Base-by-base conservation (phyloP, 2,329 filamentous ascomycete species). In the Colletotrichum acutatum region DNA sequence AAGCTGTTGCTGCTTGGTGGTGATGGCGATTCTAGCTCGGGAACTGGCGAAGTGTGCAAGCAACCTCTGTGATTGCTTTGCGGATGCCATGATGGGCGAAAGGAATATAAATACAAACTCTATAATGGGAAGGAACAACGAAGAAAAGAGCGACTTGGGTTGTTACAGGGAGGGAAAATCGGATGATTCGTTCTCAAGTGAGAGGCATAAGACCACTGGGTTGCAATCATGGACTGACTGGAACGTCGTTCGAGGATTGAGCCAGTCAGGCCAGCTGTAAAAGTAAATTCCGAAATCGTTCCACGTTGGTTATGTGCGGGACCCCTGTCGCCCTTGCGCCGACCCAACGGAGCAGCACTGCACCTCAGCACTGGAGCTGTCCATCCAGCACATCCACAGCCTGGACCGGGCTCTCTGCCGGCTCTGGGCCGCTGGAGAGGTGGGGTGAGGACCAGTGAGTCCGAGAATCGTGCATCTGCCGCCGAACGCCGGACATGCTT, bases 231-330 rank as follows among this genome's bases (percentile, higher is more conserved):
- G 70, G 60, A 72, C 70, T 72, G 71, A 72, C 71, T 37, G 56
- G 59, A 49, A 70, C 26, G 66, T 73, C 60, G 56, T 71, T 70
- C 66, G 66, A 73, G 71, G 56, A 66, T 70, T 60, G 66, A 73
- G 71, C 67, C 67, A 66, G 60, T 73, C 67, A 73, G 71, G 71
- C 71, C 71, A 73, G 71, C 71, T 73, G 71, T 66, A 62, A 73
- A 72, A 73, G 66, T 65, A 71, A 71, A 71, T 61, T 73, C 67
- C 59, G 56, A 30, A 66, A 71, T 73, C 71, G 71, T 73, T 73
- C 71, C 71, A 73, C 71, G 60, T 71, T 73, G 42, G 60, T 65
- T 73, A 57, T 60, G 49, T 49, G 59, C 66, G 56, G 56, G 22
- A 59, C 70, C 68, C 60, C 56, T 56, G 70, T 56, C 66, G 53